Evolutionary conservation across 1,139 yeast species (phyloP).

Genomic region (Scheffersomyces titani): DNA sequence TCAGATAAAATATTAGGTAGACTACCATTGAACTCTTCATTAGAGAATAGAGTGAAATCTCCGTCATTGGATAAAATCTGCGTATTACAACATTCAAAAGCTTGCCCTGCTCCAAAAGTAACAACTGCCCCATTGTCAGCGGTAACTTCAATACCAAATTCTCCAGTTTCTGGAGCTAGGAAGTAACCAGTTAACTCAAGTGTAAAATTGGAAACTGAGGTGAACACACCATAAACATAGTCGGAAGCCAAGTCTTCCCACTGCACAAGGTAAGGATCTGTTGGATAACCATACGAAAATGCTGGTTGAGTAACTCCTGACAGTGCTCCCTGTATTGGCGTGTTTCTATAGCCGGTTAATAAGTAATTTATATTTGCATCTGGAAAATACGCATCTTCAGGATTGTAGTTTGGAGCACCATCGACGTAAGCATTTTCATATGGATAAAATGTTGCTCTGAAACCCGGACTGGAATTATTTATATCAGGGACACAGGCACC

Average conservation of each 20-base stretch:
- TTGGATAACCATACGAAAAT: not conserved
- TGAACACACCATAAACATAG: not conserved
- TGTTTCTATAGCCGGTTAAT: not conserved
- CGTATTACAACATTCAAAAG: conserved; percentile 5
- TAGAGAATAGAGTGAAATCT: not conserved
- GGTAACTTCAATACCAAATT: conserved; percentile 1
- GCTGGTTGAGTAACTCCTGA: not conserved
- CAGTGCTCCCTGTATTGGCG: not conserved
- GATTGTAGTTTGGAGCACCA: not conserved
- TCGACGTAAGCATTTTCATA: not conserved
- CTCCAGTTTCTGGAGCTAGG: conserved; percentile 6
- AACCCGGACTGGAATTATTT: not conserved
- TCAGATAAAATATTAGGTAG: not conserved
- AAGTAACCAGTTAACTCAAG: conserved; percentile 7
- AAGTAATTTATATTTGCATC: not conserved
- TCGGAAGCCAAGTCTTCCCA: not conserved
- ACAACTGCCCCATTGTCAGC: conserved; percentile 5
- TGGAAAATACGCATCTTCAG: not conserved
- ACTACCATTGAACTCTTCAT: not conserved
- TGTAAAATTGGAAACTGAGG: not conserved
- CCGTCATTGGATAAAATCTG: not conserved
- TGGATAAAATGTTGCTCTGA: not conserved
- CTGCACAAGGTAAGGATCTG: not conserved
- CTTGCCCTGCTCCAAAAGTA: conserved; percentile 5
- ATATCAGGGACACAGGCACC: not conserved